A percentile compares a stretch with the other conserved stretches of the same genome.
Conservation (phyloP, 1,284 basidiomycete genomes). For the Pseudozyma sp. region DNA sequence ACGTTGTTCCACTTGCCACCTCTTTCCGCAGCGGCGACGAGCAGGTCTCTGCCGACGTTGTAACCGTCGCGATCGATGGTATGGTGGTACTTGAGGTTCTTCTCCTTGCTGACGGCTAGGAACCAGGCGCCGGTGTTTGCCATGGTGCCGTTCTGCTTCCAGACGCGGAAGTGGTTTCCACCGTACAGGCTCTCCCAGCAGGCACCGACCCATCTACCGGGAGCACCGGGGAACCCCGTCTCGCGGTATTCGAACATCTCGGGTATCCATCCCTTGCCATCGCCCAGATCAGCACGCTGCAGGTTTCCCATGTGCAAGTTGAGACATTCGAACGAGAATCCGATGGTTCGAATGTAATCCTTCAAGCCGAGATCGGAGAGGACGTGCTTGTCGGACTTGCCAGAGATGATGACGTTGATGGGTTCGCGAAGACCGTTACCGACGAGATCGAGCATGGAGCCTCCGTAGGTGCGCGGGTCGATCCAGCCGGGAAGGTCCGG, state of each 20-base stretch:
- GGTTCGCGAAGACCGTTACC: slow-evolving; percentile 88
- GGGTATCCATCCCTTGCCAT: slow-evolving; percentile 76
- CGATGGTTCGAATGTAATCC: slow-evolving; percentile 78
- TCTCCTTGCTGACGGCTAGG: slow-evolving; percentile 67
- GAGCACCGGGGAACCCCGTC: slow-evolving; percentile 63
- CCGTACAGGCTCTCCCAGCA: slow-evolving; percentile 67
- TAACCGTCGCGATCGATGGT: slow-evolving; percentile 68
- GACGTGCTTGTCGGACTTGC: slow-evolving; percentile 79
- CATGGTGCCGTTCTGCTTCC: slow-evolving; percentile 69
- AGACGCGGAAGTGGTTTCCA: slow-evolving; percentile 68
- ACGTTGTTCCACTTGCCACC: slow-evolving; percentile 64
- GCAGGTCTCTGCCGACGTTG: slow-evolving; percentile 66
- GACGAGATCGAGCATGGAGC: slow-evolving; percentile 68
- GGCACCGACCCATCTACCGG: slow-evolving; percentile 65
- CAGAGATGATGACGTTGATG: slow-evolving; percentile 87
- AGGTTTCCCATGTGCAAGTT: slow-evolving; percentile 80
- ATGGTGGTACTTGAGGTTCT: slow-evolving; percentile 63
- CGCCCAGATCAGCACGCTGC: slow-evolving; percentile 85
- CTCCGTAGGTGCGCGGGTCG: slow-evolving; percentile 48
- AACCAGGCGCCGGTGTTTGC: slow-evolving; percentile 69
- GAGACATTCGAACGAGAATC: slow-evolving; percentile 83
- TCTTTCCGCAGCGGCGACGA: slow-evolving; percentile 60
- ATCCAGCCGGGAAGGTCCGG: slow-evolving; percentile 54
- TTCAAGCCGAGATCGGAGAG: slow-evolving; percentile 79
- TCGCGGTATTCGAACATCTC: slow-evolving; percentile 68